Evolutionary conservation across 441 rosid genomes (phyloP).

Genomic region (Bocquillonia castaneifolia): DNA sequence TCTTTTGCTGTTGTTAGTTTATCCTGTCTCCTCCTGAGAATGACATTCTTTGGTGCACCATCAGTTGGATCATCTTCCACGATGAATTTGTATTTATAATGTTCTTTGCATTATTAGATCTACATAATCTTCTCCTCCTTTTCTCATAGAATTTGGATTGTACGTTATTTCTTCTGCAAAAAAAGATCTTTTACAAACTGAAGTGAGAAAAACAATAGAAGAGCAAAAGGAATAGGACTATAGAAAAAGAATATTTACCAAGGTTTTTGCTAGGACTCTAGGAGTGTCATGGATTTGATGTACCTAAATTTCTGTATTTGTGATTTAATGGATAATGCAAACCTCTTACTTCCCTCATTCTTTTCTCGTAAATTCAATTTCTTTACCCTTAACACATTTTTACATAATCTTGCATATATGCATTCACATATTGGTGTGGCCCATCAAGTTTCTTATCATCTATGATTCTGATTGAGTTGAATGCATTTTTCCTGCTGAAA

Average conservation of each 20-base stretch:
- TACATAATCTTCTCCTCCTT: neutral
- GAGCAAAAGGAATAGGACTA: neutral
- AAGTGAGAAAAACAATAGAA: neutral
- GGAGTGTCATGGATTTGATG: too few relatives aligned
- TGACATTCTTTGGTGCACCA: neutral
- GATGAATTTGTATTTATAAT: neutral
- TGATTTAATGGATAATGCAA: too few relatives aligned
- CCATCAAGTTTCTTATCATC: too few relatives aligned
- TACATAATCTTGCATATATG: neutral
- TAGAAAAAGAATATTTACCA: neutral
- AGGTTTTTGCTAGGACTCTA: neutral
- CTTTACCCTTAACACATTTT: neutral
- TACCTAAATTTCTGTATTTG: too few relatives aligned
- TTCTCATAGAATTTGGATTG: neutral
- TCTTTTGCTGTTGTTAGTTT: neutral
- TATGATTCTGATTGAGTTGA: neutral
- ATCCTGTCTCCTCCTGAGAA: neutral
- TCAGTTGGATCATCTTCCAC: neutral
- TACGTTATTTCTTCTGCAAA: neutral
- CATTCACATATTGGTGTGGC: neutral
- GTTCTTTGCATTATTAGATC: neutral
- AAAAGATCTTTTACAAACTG: neutral
- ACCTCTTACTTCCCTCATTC: neutral
- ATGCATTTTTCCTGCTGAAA: neutral
- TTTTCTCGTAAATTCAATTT: neutral